phyloP scores from a whole-genome alignment of 1,284 basidiomycete genomes.

The Bondarzewia mesenterica region DNA sequence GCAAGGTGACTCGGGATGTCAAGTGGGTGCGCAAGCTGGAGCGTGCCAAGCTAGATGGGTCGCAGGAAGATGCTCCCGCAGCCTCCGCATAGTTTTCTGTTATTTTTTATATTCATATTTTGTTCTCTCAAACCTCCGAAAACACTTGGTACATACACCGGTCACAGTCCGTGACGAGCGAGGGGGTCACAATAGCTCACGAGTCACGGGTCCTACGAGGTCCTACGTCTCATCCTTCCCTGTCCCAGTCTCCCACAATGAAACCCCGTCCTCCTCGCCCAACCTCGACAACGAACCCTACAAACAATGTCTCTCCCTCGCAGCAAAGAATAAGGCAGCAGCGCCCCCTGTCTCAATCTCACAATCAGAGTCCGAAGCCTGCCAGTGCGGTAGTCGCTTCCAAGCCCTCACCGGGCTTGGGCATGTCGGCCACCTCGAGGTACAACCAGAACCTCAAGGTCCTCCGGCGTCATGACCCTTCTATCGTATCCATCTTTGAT shows the following conservation, averaged over 20 bases:
- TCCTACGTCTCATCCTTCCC: not conserved
- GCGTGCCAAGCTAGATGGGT: slow-evolving; percentile 10
- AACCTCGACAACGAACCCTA: not conserved
- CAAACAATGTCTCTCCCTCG: not conserved
- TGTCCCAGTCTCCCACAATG: not conserved
- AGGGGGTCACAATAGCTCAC: not conserved
- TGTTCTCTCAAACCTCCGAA: too few species aligned
- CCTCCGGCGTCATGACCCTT: slow-evolving; percentile 71
- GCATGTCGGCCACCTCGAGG: slow-evolving; percentile 49
- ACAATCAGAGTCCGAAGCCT: slow-evolving; percentile 1
- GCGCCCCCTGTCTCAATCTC: slow-evolving; percentile 1
- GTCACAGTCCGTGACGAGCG: too few species aligned
- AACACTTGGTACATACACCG: too few species aligned
- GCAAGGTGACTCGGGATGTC: slow-evolving; percentile 24
- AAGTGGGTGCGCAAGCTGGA: slow-evolving; percentile 22
- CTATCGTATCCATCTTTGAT: slow-evolving; percentile 74
- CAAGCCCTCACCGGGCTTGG: slow-evolving; percentile 15
- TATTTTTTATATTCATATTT: not conserved
- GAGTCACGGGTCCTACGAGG: not conserved
- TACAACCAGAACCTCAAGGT: slow-evolving; percentile 81
- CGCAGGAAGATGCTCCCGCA: not conserved
- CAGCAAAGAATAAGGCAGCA: not conserved
- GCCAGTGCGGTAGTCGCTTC: not conserved
- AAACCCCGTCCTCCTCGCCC: not conserved
- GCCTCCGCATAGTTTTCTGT: not conserved